Base-by-base conservation (phyloP, 2,329 filamentous ascomycete species). In the Alternaria postmessia region DNA sequence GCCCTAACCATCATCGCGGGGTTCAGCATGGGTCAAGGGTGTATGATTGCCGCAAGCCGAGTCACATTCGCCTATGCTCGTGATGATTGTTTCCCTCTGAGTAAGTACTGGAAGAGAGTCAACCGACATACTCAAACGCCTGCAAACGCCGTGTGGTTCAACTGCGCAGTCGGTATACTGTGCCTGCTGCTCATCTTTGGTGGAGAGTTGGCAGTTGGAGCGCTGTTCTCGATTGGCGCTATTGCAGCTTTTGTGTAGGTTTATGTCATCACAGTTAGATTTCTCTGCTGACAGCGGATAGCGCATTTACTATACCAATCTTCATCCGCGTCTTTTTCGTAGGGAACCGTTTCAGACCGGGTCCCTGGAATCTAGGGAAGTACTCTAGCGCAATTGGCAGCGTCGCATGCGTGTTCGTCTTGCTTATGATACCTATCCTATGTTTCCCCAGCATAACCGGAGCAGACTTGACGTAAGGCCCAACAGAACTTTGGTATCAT, bases 11-110 rank as follows among this genome's bases (percentile, higher is more conserved):
- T 91, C 64, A 81, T 91, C 41, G 89, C 88, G 59, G 86, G 88
- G 2, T 91, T 91, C 71, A 87, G 85, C 41, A 91, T 91, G 87
- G 89, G 89, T 6, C 89, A 91, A 74, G 89, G 88, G 2, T 90
- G 88, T 73, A 91, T 91, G 87, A 86, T 92, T 38, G 84, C 85
- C 7, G 85, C 85, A 6, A 89, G 86, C 22, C 84, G 90, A 48
- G 89, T 91, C 44, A 90, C 88, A 1, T 92, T 90, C 69, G 89
- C 89, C 16, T 92, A 92, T 76, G 89, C 89, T 18, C 87, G 90
- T 34, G 89, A 92, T 69, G 89, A 87, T 67, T 90, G 88, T 72
- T 90, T 92, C 71, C 89, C 89, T 0, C 70, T 86, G 6, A 88
- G 86, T 5, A 77, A 77, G 0, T 82, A 83, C 68, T 88, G 88